These are phyloP conservation scores for Tricholoma terreum DNA, from an alignment of 768 basidiomycete species.

Conservation along the genomic window DNA sequence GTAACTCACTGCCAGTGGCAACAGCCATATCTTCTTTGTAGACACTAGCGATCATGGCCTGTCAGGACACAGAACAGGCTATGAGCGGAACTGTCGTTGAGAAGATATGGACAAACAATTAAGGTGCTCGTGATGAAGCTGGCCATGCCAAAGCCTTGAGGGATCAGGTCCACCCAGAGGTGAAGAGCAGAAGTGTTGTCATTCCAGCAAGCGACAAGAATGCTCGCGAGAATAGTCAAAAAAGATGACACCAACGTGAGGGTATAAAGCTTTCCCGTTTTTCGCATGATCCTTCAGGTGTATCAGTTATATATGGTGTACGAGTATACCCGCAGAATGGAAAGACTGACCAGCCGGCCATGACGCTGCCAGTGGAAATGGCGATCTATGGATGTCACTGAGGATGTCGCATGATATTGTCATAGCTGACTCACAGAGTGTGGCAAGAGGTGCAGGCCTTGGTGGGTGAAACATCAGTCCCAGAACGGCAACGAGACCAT, in stretches of 20 bases:
- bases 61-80: constrained; percentile 9
- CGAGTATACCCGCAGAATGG: constrained; percentile 1
- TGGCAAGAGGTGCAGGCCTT: constrained; percentile 84
- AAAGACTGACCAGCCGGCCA: constrained; percentile 73
- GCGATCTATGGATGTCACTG: constrained; percentile 50
- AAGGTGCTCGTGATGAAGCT: constrained; percentile 83
- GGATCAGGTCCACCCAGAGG: constrained; percentile 76
- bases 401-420: constrained; percentile 15
- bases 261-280: constrained; percentile 80
- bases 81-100: constrained; percentile 7
- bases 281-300: constrained; percentile 69
- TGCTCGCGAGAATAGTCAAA: constrained; percentile 55
- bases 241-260: constrained; percentile 68
- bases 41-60: constrained; percentile 89
- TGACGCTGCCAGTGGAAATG: constrained; percentile 80
- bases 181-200: constrained; percentile 56
- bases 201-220: constrained; percentile 66
- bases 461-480: constrained; percentile 13
- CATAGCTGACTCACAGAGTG: constrained; percentile 63
- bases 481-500: constrained; percentile 3
- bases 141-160: constrained; percentile 82
- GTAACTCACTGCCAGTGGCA: constrained; percentile 80
- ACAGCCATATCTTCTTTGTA: constrained; percentile 80
- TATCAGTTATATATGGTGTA: constrained; percentile 11
- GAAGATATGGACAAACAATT: constrained; percentile 52